A percentile compares a stretch with the other conserved stretches of the same genome.
Conservation (phyloP, 441 rosid species). For the Arabidopsis lyrata region DNA sequence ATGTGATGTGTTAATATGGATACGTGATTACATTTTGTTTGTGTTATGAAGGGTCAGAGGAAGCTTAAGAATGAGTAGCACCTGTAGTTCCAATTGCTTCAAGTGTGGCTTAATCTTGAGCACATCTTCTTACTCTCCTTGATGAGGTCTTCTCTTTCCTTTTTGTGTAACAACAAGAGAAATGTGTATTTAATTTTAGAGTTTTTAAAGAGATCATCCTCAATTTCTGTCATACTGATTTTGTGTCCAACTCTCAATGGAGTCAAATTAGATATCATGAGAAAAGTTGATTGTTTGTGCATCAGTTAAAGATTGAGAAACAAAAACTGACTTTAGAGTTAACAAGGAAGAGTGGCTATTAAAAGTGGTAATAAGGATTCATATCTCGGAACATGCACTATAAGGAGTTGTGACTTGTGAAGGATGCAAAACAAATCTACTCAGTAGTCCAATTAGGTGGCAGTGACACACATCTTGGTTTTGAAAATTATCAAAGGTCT, state of each 20-base stretch:
- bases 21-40: not conserved
- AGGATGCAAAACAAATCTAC: too few species aligned
- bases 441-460: too few species aligned
- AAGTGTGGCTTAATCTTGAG: conserved; percentile 20
- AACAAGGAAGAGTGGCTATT: too few species aligned
- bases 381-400: too few species aligned
- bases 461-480: too few species aligned
- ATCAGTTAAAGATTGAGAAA: not conserved
- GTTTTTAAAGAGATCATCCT: conserved; percentile 5
- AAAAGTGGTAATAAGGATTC: too few species aligned
- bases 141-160: conserved; percentile 21
- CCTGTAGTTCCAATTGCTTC: not conserved
- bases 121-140: not conserved
- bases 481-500: too few species aligned
- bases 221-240: conserved; percentile 11
- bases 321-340: too few species aligned
- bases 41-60: conserved; percentile 41
- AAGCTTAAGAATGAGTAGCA: conserved; percentile 31
- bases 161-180: conserved; percentile 35
- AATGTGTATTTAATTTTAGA: conserved; percentile 21
- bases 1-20: conserved; percentile 21
- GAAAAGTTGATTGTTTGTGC: not conserved
- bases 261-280: not conserved
- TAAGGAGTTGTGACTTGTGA: too few species aligned
- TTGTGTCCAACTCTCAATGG: not conserved